Evolutionary conservation across 2,329 filamentous ascomycete species (phyloP), one percentile per base, ranked within the genome.

Genomic region (Pestalotiopsis sp.): DNA sequence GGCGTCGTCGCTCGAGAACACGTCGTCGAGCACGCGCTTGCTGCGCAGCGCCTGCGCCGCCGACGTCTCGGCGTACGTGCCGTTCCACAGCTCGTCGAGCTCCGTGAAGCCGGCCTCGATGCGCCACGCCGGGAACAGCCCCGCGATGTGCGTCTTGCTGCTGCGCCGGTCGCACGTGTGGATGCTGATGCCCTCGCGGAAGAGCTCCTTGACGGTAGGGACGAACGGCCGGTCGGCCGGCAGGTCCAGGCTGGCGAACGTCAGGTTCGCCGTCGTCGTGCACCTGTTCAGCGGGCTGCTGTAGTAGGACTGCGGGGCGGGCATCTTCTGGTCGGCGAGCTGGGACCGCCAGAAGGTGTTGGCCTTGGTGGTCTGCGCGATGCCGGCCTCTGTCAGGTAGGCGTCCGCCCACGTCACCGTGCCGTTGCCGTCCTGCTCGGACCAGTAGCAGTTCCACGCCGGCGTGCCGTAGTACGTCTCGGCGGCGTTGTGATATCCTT

Each of bases 381-480:
- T 75, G 4, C 91, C 91, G 0, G 79, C 81, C 1, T 81, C 77
- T 0, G 90, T 92, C 58, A 93, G 83, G 13, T 86, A 82, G 1
- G 91, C 84, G 72, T 93, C 91, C 2, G 86, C 82, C 91, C 91
- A 93, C 36, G 80, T 81, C 1, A 83, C 80, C 2, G 89, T 92
- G 60, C 81, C 85, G 74, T 93, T 91, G 71, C 91, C 91, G 45
- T 91, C 86, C 1, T 85, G 82, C 69, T 87, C 82, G 4, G 87
- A 85, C 89, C 89, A 93, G 81, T 92, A 92, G 77, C 88, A 88
- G 76, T 93, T 90, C 91, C 91, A 93, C 2, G 87, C 88, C 1
- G 88, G 86, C 0, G 90, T 92, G 61, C 90, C 90, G 72, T 91
- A 93, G 76, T 84, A 91, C 36, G 83, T 81, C 78, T 92, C 89